Evolutionary conservation across 768 basidiomycete genomes (phyloP), one percentile per base, ranked within the genome.

Genomic region (Boletus sp.): DNA sequence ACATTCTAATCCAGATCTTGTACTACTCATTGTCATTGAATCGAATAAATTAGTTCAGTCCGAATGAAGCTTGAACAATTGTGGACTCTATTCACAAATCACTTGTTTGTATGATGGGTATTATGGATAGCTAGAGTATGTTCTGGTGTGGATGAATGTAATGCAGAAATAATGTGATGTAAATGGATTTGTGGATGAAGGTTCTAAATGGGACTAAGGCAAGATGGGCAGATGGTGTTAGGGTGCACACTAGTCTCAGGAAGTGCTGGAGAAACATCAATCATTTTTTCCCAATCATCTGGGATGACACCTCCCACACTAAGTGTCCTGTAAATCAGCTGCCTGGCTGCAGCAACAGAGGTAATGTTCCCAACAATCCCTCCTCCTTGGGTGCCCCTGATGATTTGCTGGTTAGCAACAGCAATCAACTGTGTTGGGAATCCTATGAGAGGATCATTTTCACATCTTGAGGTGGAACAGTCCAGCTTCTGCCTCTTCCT

Each of bases 361-460:
- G 68, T 58, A 0, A 83, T 66, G 57, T 86, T 86, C 2, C 85
- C 85, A 1, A 77, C 74, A 0, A 85, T 60, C 1, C 83, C 81
- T 0, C 79, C 79, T 1, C 46, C 60, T 4, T 67, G 64, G 0
- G 59, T 70, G 0, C 84, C 84, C 20, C 79, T 76, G 8, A 83
- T 69, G 40, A 86, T 82, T 0, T 78, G 84, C 61, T 84, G 84
- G 29, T 75, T 65, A 0, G 85, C 84, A 2, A 78, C 58, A 0
- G 54, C 54, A 8, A 86, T 55, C 17, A 86, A 67, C 2, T 67
- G 63, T 0, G 55, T 24, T 0, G 82, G 83, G 1, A 83, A 65
- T 9, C 49, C 28, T 6, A 48, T 46, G 12, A 71, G 54, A 0
- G 52, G 55, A 17, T 58, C 52, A 9, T 2, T 7, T 6, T 14